Percentiles rank a stretch among this genome's conserved stretches.
Conservation (phyloP, 768 basidiomycete genomes). For the Lactarius deliciosus region DNA sequence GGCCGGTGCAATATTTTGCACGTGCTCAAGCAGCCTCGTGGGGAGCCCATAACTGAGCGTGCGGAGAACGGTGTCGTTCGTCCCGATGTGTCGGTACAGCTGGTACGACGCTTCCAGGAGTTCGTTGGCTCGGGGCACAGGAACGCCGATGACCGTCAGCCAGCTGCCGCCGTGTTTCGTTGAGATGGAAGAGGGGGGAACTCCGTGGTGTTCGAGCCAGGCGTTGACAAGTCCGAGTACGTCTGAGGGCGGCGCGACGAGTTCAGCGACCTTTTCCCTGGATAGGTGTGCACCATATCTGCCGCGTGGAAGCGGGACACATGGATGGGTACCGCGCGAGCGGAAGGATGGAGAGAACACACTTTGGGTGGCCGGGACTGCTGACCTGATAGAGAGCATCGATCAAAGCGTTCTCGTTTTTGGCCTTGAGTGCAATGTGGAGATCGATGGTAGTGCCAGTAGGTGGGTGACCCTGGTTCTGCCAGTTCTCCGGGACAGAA, state of each 20-base stretch:
- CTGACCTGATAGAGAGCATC: neutral
- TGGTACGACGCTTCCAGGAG: too few species aligned
- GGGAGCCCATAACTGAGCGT: neutral
- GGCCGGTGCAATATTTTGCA: neutral
- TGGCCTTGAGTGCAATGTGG: neutral
- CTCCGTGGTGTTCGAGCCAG: too few species aligned
- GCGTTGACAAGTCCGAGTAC: too few species aligned
- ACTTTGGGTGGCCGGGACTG: neutral
- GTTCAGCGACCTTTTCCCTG: neutral
- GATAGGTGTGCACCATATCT: neutral
- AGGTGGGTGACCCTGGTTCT: neutral
- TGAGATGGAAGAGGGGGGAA: too few species aligned
- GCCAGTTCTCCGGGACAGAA: neutral
- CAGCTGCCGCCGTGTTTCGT: too few species aligned
- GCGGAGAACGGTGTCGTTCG: neutral
- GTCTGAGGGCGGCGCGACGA: too few species aligned
- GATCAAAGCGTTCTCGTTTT: neutral
- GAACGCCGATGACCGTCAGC: too few species aligned
- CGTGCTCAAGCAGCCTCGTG: neutral
- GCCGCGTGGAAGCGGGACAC: neutral
- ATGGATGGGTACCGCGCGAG: rapidly evolving
- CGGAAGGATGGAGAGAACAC: neutral
- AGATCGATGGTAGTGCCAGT: neutral
- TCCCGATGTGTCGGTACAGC: neutral
- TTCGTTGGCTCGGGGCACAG: too few species aligned